Evolutionary conservation across 805 yeast genomes (phyloP).

Genomic region (Yarrowia divulgata): DNA sequence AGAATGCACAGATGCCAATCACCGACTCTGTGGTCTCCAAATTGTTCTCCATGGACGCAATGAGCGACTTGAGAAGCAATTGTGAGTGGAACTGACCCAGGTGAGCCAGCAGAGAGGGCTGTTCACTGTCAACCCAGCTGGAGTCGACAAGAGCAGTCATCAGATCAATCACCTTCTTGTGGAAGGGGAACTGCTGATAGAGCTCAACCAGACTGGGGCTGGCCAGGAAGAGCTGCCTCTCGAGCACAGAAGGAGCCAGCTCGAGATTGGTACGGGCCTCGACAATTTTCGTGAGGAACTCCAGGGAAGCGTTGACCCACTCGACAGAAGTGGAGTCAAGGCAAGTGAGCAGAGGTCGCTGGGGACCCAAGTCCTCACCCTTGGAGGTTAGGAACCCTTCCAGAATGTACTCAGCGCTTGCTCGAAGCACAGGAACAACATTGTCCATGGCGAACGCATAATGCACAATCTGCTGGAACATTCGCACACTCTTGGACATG

Average conservation of each 20-base stretch:
- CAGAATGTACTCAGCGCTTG: slow-evolving; percentile 60
- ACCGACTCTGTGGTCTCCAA: slow-evolving; percentile 43
- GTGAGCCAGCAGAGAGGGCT: slow-evolving; percentile 84
- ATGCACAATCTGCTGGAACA: slow-evolving; percentile 63
- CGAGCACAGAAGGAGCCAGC: slow-evolving; percentile 68
- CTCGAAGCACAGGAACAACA: slow-evolving; percentile 59
- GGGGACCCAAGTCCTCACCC: slow-evolving; percentile 60
- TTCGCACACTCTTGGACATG: slow-evolving; percentile 61
- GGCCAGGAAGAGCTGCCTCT: slow-evolving; percentile 62
- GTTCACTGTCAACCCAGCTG: slow-evolving; percentile 53
- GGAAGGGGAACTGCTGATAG: slow-evolving; percentile 59
- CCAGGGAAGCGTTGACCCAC: slow-evolving; percentile 61
- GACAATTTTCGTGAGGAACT: slow-evolving; percentile 64
- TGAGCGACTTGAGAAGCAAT: slow-evolving; percentile 64
- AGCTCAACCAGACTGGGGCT: slow-evolving; percentile 65
- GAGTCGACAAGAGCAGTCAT: slow-evolving; percentile 54
- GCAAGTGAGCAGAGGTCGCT: slow-evolving; percentile 60
- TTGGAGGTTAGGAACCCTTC: slow-evolving; percentile 63
- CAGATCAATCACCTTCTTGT: slow-evolving; percentile 61
- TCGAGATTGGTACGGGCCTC: slow-evolving; percentile 61
- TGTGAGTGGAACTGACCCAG: slow-evolving; percentile 71
- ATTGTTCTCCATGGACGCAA: slow-evolving; percentile 64
- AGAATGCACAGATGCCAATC: slow-evolving; percentile 45
- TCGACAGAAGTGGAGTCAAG: slow-evolving; percentile 58
- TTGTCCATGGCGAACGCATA: slow-evolving; percentile 64